These are phyloP conservation scores for Petunia secreta DNA, from an alignment of 257 asterid genomes.

Conservation along the genomic window DNA sequence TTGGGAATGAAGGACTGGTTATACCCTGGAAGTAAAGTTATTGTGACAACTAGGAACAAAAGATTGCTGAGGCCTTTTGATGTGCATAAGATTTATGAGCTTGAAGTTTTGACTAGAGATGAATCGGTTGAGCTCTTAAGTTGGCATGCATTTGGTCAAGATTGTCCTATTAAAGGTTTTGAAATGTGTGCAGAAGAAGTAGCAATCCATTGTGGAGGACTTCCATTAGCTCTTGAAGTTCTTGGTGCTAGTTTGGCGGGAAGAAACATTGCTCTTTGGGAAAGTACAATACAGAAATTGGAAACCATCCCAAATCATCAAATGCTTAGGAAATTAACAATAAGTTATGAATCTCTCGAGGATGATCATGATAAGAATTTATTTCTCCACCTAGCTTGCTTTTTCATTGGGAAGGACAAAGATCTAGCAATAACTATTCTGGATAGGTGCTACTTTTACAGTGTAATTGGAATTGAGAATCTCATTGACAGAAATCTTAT, in stretches of 20 bases:
- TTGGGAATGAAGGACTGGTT: conserved; percentile 30
- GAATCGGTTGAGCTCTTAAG: conserved; percentile 32
- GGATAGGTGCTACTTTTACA: conserved; percentile 25
- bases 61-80: conserved; percentile 28
- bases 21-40: conserved; percentile 29
- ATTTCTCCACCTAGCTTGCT: conserved; percentile 29
- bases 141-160: conserved; percentile 33
- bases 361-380: conserved; percentile 29
- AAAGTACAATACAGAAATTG: conserved; percentile 25
- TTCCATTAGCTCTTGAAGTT: conserved; percentile 34
- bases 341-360: conserved; percentile 29
- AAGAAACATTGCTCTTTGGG: conserved; percentile 21
- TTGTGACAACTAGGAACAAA: conserved; percentile 28
- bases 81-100: conserved; percentile 25
- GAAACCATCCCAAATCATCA: conserved; percentile 27
- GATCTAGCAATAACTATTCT: conserved; percentile 13
- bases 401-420: conserved; percentile 27
- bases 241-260: conserved; percentile 30
- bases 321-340: conserved; percentile 22
- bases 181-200: conserved; percentile 20
- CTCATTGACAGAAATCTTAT: conserved; percentile 27
- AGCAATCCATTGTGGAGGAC: conserved; percentile 30
- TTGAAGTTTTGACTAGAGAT: conserved; percentile 27
- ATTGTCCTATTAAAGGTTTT: conserved; percentile 24
- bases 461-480: conserved; percentile 27